A percentile compares a stretch with the other conserved stretches of the same genome.
phyloP scores from a whole-genome alignment of 164 flowering plant genomes.

The Berberis vulgaris region DNA sequence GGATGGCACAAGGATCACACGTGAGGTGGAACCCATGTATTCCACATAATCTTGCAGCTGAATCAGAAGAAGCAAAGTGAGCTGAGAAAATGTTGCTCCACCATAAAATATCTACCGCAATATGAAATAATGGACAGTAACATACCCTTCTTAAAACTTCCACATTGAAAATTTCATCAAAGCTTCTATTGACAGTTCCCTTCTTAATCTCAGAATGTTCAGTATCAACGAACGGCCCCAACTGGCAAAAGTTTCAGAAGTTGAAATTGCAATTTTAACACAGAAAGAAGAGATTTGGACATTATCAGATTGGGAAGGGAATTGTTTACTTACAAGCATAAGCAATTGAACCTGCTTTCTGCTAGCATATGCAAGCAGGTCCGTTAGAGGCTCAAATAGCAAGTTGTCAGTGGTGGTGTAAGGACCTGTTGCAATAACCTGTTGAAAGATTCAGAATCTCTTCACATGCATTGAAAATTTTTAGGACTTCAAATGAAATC shows the following conservation, averaged over 20 bases:
- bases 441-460: conserved; percentile 17
- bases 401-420: conserved; percentile 88
- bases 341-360: conserved; percentile 88
- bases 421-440: conserved; percentile 96
- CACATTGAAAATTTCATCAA: conserved; percentile 60
- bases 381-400: conserved; percentile 79
- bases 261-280: not conserved
- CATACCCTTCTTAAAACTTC: conserved; percentile 77
- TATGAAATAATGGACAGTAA: not conserved
- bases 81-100: too few relatives aligned
- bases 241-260: conserved; percentile 34
- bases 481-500: too few relatives aligned
- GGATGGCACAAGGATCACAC: conserved; percentile 83
- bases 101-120: not conserved
- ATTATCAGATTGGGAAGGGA: not conserved
- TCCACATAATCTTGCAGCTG: conserved; percentile 88
- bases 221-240: conserved; percentile 97
- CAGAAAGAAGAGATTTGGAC: not conserved
- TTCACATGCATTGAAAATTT: too few relatives aligned
- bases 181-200: conserved; percentile 53
- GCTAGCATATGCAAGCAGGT: conserved; percentile 73
- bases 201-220: conserved; percentile 86
- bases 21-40: conserved; percentile 68
- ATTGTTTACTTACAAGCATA: conserved; percentile 45
- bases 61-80: conserved; percentile 4